These are phyloP conservation scores for Beauveria sp. DNA, from an alignment of 2,329 filamentous ascomycete species.

Conservation along the genomic window DNA sequence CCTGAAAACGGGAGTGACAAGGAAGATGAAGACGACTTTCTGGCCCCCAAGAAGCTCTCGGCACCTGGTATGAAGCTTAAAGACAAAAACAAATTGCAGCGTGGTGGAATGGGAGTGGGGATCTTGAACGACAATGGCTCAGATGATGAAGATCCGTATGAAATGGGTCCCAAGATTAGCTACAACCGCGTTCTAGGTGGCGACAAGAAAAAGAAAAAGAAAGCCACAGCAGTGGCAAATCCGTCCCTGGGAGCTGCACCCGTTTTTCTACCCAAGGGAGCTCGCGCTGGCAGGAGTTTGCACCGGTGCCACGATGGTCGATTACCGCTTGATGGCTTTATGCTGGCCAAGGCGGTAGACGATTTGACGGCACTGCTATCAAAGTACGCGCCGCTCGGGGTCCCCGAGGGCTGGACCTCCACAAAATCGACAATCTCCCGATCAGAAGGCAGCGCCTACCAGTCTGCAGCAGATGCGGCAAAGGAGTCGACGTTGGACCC, in stretches of 20 bases:
- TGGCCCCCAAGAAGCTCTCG: constrained; percentile 16
- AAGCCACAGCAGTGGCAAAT: constrained; percentile 45
- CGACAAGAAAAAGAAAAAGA: constrained; percentile 68
- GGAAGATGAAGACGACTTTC: constrained; percentile 32
- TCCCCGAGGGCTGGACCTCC: constrained; percentile 69
- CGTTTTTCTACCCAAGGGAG: constrained; percentile 61
- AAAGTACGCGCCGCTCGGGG: constrained; percentile 54
- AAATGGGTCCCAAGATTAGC: constrained; percentile 81
- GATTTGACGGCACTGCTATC: constrained; percentile 23
- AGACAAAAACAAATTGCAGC: constrained; percentile 28
- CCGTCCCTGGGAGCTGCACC: constrained; percentile 59
- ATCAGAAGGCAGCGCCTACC: constrained; percentile 29
- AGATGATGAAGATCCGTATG: constrained; percentile 91
- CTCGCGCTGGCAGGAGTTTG: constrained; percentile 21
- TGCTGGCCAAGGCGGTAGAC: constrained; percentile 51
- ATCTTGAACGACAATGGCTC: constrained; percentile 88
- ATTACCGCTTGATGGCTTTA: constrained; percentile 71
- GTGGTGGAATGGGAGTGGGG: constrained; percentile 76
- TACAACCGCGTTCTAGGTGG: constrained; percentile 77
- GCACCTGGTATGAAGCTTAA: constrained; percentile 39
- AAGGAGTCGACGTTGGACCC: constrained; percentile 70
- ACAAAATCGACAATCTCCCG: constrained; percentile 31
- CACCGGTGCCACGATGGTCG: constrained; percentile 76
- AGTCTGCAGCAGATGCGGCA: constrained; percentile 69
- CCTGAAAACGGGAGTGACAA: constrained; percentile 32